Percentiles rank a stretch among this genome's conserved stretches.
phyloP scores from a whole-genome alignment of 139 green algal genomes.

The Desmodesmus armatus region DNA sequence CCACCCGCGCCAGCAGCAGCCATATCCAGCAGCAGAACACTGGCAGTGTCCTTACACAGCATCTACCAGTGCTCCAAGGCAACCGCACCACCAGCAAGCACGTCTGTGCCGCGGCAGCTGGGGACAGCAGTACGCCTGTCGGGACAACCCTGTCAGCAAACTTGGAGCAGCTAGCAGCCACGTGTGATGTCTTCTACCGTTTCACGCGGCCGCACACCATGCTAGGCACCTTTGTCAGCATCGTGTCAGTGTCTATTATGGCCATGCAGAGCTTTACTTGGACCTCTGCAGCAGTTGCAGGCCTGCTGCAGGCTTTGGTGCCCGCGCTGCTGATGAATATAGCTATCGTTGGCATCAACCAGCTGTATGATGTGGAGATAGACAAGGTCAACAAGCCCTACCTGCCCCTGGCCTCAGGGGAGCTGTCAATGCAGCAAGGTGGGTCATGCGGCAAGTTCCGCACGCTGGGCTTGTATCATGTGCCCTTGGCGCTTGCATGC shows the following conservation, averaged over 20 bases:
- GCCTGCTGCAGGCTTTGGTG: slow-evolving; percentile 71
- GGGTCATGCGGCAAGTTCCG: too few relatives aligned
- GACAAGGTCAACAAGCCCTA: slow-evolving; percentile 98
- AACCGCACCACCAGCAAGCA: not conserved
- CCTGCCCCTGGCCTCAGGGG: slow-evolving; percentile 91
- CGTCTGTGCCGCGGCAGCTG: not conserved
- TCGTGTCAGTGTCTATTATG: slow-evolving; percentile 86
- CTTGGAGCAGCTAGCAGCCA: not conserved
- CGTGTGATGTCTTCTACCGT: slow-evolving; percentile 58
- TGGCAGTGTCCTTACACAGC: not conserved
- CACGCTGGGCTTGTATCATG: too few relatives aligned
- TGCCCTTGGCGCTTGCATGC: too few relatives aligned
- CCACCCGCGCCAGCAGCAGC: not conserved
- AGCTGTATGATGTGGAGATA: slow-evolving; percentile 89
- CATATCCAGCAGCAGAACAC: slow-evolving; percentile 1
- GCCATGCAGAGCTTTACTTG: slow-evolving; percentile 58
- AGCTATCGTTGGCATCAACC: slow-evolving; percentile 91
- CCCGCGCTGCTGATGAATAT: slow-evolving; percentile 95
- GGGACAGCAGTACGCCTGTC: slow-evolving; percentile 16
- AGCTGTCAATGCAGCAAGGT: slow-evolving; percentile 73
- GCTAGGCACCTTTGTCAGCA: slow-evolving; percentile 85
- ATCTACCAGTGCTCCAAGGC: not conserved
- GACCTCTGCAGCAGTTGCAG: not conserved
- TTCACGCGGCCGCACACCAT: slow-evolving; percentile 93
- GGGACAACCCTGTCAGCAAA: not conserved